phyloP scores from a whole-genome alignment of 2,329 filamentous ascomycete species.

The Xylariaceae sp. region DNA sequence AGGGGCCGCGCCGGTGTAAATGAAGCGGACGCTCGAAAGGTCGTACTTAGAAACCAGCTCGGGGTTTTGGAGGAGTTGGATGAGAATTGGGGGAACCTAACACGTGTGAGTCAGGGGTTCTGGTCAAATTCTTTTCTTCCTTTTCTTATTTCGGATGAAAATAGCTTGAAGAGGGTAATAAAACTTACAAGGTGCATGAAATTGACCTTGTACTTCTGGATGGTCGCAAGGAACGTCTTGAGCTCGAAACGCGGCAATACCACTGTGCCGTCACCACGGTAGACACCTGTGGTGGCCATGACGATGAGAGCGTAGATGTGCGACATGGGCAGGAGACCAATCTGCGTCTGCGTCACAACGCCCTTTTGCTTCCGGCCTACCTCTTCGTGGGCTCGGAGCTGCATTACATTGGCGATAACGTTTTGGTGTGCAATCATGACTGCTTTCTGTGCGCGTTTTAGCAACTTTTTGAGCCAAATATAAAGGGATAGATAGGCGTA shows the following conservation, averaged over 20 bases:
- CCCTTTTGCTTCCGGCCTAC: conserved; percentile 28
- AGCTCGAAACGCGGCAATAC: conserved; percentile 72
- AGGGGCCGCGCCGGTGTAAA: conserved; percentile 75
- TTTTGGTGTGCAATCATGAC: conserved; percentile 74
- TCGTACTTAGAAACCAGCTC: conserved; percentile 61
- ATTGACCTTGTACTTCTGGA: conserved; percentile 63
- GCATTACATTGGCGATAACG: conserved; percentile 67
- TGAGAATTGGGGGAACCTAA: conserved; percentile 75
- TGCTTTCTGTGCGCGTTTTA: conserved; percentile 58
- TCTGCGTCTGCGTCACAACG: conserved; percentile 35
- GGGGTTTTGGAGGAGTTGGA: conserved; percentile 64
- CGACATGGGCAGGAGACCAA: conserved; percentile 68
- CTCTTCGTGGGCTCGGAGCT: conserved; percentile 46
- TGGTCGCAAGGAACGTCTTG: conserved; percentile 51
- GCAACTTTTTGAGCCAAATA: too few relatives aligned
- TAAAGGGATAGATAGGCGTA: background rate
- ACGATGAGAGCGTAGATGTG: conserved; percentile 75
- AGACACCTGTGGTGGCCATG: conserved; percentile 59
- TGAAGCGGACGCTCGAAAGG: conserved; percentile 57
- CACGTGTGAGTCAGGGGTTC: background rate
- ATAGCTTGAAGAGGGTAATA: background rate
- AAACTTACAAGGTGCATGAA: conserved; percentile 57
- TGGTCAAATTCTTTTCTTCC: background rate
- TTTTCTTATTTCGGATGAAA: background rate
- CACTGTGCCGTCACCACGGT: conserved; percentile 65